Evolutionary conservation across 1,139 yeast species (phyloP).

Genomic region (Debaryomycetaceae sp.): DNA sequence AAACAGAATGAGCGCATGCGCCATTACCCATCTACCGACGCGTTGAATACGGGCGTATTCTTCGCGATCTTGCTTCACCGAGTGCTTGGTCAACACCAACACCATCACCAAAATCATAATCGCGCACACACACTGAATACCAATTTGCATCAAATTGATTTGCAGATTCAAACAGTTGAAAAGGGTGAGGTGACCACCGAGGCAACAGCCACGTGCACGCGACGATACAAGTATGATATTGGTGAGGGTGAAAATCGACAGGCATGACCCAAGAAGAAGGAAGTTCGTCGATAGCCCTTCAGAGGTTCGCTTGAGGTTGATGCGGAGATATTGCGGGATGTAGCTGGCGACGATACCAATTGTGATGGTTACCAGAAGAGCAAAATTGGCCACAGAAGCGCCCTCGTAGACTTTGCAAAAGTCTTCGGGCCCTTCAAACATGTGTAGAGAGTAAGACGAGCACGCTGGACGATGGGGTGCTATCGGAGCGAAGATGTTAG

Average conservation of each 20-base stretch:
- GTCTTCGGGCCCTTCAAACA: slow-evolving; percentile 9
- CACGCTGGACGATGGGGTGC: too few relatives aligned
- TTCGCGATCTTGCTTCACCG: slow-evolving; percentile 41
- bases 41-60: slow-evolving; percentile 41
- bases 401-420: slow-evolving; percentile 41
- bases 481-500: slow-evolving; percentile 1
- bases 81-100: slow-evolving; percentile 40
- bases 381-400: slow-evolving; percentile 44
- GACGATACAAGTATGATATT: slow-evolving; percentile 63
- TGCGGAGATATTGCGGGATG: slow-evolving; percentile 69
- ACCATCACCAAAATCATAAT: slow-evolving; percentile 55
- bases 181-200: slow-evolving; percentile 29
- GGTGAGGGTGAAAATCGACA: slow-evolving; percentile 66
- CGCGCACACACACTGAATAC: slow-evolving; percentile 64
- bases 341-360: slow-evolving; percentile 72
- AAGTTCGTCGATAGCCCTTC: slow-evolving; percentile 80
- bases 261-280: slow-evolving; percentile 66
- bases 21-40: slow-evolving; percentile 36
- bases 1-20: slow-evolving; percentile 33
- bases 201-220: slow-evolving; percentile 52
- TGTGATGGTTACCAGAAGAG: slow-evolving; percentile 50
- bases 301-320: slow-evolving; percentile 55
- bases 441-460: too few relatives aligned
- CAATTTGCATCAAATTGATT: slow-evolving; percentile 66
- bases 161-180: slow-evolving; percentile 71